Conservation (phyloP, 305 asterid genomes). For the Fraxinus paxiana region DNA sequence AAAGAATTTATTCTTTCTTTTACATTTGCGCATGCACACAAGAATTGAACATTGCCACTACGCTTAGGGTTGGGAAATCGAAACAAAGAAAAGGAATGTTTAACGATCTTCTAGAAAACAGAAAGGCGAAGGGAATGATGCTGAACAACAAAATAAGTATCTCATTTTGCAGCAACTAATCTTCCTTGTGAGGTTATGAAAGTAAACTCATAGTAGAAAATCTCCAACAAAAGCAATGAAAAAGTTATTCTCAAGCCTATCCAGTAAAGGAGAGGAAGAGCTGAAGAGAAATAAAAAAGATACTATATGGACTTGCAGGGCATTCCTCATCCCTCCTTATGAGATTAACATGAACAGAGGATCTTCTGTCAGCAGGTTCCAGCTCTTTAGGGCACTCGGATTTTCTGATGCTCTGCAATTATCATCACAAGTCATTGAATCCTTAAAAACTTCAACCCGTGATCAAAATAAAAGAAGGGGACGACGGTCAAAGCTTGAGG, state of each 20-base stretch:
- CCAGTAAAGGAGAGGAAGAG: neutral
- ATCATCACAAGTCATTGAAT: slow-evolving; percentile 9
- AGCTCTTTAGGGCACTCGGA: slow-evolving; percentile 87
- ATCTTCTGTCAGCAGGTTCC: slow-evolving; percentile 63
- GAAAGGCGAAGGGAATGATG: neutral
- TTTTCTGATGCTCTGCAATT: slow-evolving; percentile 68
- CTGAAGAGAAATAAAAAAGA: neutral
- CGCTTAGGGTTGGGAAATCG: neutral
- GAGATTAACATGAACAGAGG: slow-evolving; percentile 69
- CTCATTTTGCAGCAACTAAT: neutral
- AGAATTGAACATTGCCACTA: neutral
- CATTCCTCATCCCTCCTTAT: slow-evolving; percentile 68
- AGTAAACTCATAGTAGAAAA: neutral
- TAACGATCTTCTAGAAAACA: neutral
- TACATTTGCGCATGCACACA: neutral
- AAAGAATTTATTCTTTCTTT: neutral
- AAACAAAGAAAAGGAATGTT: neutral
- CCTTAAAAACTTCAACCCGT: neutral
- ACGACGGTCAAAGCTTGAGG: neutral
- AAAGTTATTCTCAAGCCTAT: neutral
- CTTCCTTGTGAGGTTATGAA: neutral
- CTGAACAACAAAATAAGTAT: neutral
- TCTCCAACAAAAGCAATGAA: neutral
- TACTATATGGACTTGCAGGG: neutral
- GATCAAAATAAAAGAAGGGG: neutral